phyloP scores from a whole-genome alignment of 306 rosid species.

The Acacia melanoxylon region DNA sequence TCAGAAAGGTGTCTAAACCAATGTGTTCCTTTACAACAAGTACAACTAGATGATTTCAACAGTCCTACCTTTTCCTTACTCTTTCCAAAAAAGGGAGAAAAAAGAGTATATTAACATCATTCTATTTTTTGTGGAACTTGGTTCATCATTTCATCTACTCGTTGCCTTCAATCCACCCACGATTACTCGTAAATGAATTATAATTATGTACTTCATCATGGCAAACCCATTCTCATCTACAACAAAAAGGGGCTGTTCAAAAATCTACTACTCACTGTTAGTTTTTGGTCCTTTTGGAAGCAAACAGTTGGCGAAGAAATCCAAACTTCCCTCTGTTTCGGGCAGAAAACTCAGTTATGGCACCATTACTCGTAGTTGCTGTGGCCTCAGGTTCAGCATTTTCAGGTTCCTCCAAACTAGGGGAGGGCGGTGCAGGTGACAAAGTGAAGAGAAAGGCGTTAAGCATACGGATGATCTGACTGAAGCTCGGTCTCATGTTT shows the following conservation, averaged over 20 bases:
- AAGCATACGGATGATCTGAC: slow-evolving; percentile 78
- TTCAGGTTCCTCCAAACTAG: slow-evolving; percentile 39
- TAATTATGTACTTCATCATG: neutral
- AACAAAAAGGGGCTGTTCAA: slow-evolving; percentile 29
- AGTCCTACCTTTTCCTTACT: slow-evolving; percentile 22
- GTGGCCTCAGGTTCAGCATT: slow-evolving; percentile 38
- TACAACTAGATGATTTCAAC: slow-evolving; percentile 12
- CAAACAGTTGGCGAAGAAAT: slow-evolving; percentile 69
- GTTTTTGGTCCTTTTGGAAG: slow-evolving; percentile 67
- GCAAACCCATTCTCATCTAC: slow-evolving; percentile 26
- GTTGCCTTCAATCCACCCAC: slow-evolving; percentile 3
- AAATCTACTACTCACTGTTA: slow-evolving; percentile 47
- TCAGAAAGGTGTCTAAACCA: slow-evolving; percentile 6
- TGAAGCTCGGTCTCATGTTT: slow-evolving; percentile 69
- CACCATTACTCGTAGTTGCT: slow-evolving; percentile 44
- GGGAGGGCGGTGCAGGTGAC: slow-evolving; percentile 40
- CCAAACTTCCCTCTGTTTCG: slow-evolving; percentile 70
- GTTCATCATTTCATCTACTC: slow-evolving; percentile 9
- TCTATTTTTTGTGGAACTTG: slow-evolving; percentile 18
- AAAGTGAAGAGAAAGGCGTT: slow-evolving; percentile 59
- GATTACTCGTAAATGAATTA: slow-evolving; percentile 19
- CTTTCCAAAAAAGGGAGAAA: neutral
- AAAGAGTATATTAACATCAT: slow-evolving; percentile 20
- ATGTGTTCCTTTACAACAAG: slow-evolving; percentile 19
- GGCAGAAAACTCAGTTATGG: slow-evolving; percentile 54